Evolutionary conservation across 2,329 filamentous ascomycete species (phyloP).

Genomic region (Aspergillus floridensis): DNA sequence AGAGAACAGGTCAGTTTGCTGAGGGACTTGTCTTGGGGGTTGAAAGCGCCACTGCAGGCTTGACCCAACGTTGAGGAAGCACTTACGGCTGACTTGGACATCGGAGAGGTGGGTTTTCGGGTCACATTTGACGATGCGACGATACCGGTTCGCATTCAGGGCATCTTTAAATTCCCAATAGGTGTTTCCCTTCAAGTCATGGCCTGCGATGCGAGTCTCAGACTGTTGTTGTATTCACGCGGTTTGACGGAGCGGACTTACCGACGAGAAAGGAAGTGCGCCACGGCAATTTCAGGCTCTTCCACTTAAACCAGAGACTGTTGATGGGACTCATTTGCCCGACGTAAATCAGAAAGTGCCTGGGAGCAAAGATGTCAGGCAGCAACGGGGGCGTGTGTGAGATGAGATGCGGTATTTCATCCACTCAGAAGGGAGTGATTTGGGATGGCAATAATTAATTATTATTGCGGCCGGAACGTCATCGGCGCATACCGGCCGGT

Average conservation of each 20-base stretch:
- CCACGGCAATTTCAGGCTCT: slow-evolving; percentile 61
- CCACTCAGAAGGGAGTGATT: not conserved
- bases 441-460: not conserved
- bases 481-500: not conserved
- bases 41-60: not conserved
- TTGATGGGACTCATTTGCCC: slow-evolving; percentile 40
- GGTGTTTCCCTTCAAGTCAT: slow-evolving; percentile 62
- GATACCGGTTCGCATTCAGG: slow-evolving; percentile 52
- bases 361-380: not conserved
- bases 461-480: not conserved
- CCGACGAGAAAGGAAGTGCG: slow-evolving; percentile 58
- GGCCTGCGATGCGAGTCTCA: slow-evolving; percentile 42
- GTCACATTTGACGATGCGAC: slow-evolving; percentile 59
- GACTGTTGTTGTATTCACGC: not conserved
- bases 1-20: slow-evolving; percentile 16
- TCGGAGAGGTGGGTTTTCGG: slow-evolving; percentile 56
- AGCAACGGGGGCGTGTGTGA: not conserved
- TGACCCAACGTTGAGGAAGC: not conserved
- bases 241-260: slow-evolving; percentile 27
- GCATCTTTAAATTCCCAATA: slow-evolving; percentile 66
- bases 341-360: slow-evolving; percentile 3
- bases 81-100: slow-evolving; percentile 58
- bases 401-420: not conserved
- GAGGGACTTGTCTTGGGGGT: not conserved
- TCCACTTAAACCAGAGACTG: slow-evolving; percentile 62